Evolutionary conservation across 2,329 filamentous ascomycete species (phyloP), one percentile per base, ranked within the genome.

Genomic region (Exutisphaerella laricina): DNA sequence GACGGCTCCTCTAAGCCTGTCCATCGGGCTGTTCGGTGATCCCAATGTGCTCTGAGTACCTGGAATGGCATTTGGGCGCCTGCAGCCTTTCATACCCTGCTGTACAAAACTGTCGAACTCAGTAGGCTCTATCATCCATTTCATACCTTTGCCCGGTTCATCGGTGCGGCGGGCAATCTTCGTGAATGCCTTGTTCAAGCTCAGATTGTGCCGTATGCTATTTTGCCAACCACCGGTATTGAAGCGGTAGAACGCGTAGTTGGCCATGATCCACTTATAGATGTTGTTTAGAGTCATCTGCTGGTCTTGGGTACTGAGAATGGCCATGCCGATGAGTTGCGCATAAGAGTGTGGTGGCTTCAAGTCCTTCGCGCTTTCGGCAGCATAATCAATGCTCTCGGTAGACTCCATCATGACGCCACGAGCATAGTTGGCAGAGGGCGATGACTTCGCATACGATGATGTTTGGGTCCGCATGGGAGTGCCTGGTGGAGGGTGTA

Each of bases 121-220:
- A 50, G 94, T 86, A 1, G 85, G 77, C 3, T 87, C 81, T 59
- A 98, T 89, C 66, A 90, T 87, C 92, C 92, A 98, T 63, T 97
- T 97, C 88, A 96, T 97, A 20, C 92, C 92, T 64, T 98, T 98
- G 9, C 92, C 92, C 16, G 92, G 92, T 63, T 98, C 92, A 56
- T 97, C 88, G 0, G 88, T 95, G 12, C 86, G 83, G 34, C 92
- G 82, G 3, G 92, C 85, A 6, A 95, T 85, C 65, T 98, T 98
- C 56, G 88, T 82, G 59, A 98, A 98, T 0, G 84, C 81, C 63
- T 96, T 95, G 65, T 94, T 97, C 30, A 98, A 69, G 1, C 92
- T 97, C 10, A 98, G 68, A 57, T 98, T 98, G 64, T 98, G 92
- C 9, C 92, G 83, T 54, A 98, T 98, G 0, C 88, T 96, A 64